phyloP scores from a whole-genome alignment of 208 protist genomes.

The Leptomonas pyrrhocoris region DNA sequence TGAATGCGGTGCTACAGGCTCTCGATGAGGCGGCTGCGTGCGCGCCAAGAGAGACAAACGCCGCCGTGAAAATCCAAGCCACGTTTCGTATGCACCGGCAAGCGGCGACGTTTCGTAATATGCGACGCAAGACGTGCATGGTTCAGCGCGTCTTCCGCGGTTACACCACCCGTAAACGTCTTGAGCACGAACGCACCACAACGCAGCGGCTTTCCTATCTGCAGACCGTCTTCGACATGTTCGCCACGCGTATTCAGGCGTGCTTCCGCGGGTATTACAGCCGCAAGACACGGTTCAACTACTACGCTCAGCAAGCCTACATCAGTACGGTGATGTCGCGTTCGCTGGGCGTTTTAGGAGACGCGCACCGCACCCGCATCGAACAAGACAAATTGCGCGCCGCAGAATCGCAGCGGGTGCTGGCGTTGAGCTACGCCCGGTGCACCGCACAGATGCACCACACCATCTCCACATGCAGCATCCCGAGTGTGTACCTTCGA shows the following conservation, averaged over 20 bases:
- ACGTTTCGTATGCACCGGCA: conserved; percentile 60
- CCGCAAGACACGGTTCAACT: conserved; percentile 53
- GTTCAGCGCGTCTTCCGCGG: conserved; percentile 72
- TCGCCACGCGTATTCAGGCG: conserved; percentile 73
- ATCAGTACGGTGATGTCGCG: conserved; percentile 45
- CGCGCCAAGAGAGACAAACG: conserved; percentile 20
- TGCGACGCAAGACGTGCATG: conserved; percentile 24
- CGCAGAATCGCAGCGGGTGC: conserved; percentile 9
- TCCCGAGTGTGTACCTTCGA: conserved; percentile 52
- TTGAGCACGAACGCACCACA: conserved; percentile 16
- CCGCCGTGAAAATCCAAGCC: conserved; percentile 54
- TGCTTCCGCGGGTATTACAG: conserved; percentile 62
- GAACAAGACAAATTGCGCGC: conserved; percentile 24
- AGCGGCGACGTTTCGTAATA: conserved; percentile 25
- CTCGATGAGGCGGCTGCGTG: conserved; percentile 23
- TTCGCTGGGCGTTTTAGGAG: conserved; percentile 33
- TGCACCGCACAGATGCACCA: conserved; percentile 56
- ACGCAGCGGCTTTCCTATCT: conserved; percentile 20
- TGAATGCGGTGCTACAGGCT: conserved; percentile 31
- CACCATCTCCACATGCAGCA: conserved; percentile 53
- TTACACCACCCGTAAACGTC: conserved; percentile 35
- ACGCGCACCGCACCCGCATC: conserved; percentile 31
- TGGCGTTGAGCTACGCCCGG: conserved; percentile 31
- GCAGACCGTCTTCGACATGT: conserved; percentile 63
- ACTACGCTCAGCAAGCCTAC: conserved; percentile 69